Base-by-base conservation (phyloP, 768 basidiomycete species). In the Calocera viscosa region DNA sequence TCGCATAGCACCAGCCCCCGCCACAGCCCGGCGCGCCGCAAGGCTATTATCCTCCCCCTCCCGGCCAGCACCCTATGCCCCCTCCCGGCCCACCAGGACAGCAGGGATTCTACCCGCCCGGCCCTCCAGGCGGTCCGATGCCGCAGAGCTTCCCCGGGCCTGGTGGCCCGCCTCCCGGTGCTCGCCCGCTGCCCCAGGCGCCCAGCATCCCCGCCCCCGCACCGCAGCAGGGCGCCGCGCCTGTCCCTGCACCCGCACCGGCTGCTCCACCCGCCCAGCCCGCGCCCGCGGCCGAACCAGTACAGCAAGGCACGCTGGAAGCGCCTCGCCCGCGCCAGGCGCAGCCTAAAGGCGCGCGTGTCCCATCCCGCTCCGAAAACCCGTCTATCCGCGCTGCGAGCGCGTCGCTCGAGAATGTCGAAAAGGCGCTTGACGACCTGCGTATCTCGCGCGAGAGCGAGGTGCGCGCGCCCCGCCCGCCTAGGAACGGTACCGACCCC, bases 381-480 rank as follows among this genome's bases (percentile, higher is more conserved):
- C 14, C 53, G 7, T 60, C 53, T 7, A 69, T 63, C 34, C 67
- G 72, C 49, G 33, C 69, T 28, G 65, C 70, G 24, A 65, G 69
- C 26, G 70, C 68, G 17, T 68, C 71, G 26, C 68, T 73, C 2
- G 76, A 77, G 66, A 76, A 76, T 41, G 82, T 90, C 66, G 86
- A 86, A 64, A 81, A 82, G 49, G 82, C 82, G 7, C 72, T 84
- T 3, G 81, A 79, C 26, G 83, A 84, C 67, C 71, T 84, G 71
- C 80, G 82, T 43, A 77, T 78, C 7, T 72, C 77, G 11, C 74
- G 75, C 12, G 74, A 74, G 53, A 60, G 14, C 14, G 67, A 65
- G 14, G 64, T 66, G 53, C 65, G 39, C 12, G 22, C 32, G 2
- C 30, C 49, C 14, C 30, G 17, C 30, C 26, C 35, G 39, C 16